Evolutionary conservation across 345 rosid genomes (phyloP), one percentile per base, ranked within the genome.

Genomic region (Murraya koenigii): DNA sequence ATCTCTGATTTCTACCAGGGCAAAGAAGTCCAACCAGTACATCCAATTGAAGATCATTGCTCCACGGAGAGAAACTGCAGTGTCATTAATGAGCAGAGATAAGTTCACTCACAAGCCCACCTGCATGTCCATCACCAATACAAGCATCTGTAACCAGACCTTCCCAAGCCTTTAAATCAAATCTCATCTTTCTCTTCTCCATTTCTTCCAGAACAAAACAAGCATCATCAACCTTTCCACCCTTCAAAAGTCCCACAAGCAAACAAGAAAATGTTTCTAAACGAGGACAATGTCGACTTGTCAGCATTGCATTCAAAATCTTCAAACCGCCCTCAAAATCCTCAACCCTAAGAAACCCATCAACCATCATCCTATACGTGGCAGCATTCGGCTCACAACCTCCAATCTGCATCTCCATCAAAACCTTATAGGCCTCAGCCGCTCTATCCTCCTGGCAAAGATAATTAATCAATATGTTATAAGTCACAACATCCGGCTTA

Each of bases 361-460:
- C 99, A 65, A 88, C 81, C 88, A 95, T 81, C 92, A 89, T 92
- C 75, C 98, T 86, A 58, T 89, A 95, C 0, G 96, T 90, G n/a
- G 92, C 97, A 30, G 97, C 98, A 89, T 91, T 95, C 0, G 97
- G 96, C 78, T 87, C 87, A 54, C 90, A 84, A 66, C 96, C 94
- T 71, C 84, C 90, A 74, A 95, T 75, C 78, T 92, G 93, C 97
- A 95, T 91, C 36, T 91, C 99, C 25, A 79, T 81, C 76, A 92
- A 58, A 36, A 83, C 66, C 72, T 84, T 91, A 75, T 92, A 92
- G 19, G 96, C 98, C 80, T 93, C 96, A 0, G 78, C 67, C 0
- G 74, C 85, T 82, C 83, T 89, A 67, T 90, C 82, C 41, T 85
- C 94, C 83, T 80, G 82, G 69, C 98, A 93, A 23, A 95, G 83